Conservation (phyloP, 352 stramenopile species). For the Pythium grandisporangium region DNA sequence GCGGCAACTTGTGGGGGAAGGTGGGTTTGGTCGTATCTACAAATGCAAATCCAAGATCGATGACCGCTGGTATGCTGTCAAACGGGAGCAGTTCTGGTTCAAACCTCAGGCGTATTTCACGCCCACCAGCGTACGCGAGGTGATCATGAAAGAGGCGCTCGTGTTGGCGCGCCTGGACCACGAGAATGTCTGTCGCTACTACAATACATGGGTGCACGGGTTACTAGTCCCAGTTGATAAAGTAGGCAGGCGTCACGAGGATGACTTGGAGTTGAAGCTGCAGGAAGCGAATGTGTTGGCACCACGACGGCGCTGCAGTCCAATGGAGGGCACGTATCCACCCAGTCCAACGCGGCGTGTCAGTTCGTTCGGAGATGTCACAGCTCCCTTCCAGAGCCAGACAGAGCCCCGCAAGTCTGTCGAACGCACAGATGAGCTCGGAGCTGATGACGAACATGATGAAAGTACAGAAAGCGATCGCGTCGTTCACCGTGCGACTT, state of each 20-base stretch:
- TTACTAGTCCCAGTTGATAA: slow-evolving; percentile 53
- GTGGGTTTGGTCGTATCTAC: slow-evolving; percentile 71
- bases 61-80: slow-evolving; percentile 69
- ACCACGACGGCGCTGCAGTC: too few relatives aligned
- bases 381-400: too few relatives aligned
- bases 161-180: slow-evolving; percentile 89
- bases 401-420: too few relatives aligned
- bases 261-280: background rate
- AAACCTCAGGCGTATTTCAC: slow-evolving; percentile 77
- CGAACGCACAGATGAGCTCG: too few relatives aligned
- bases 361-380: background rate
- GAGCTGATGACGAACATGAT: too few relatives aligned
- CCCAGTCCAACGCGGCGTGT: background rate
- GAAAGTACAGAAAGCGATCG: background rate
- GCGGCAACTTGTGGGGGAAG: slow-evolving; percentile 56
- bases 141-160: slow-evolving; percentile 90
- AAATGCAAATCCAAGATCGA: slow-evolving; percentile 69
- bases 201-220: slow-evolving; percentile 71
- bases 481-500: too few relatives aligned
- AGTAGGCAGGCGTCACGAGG: slow-evolving; percentile 16
- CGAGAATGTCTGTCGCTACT: slow-evolving; percentile 94
- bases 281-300: too few relatives aligned
- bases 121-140: slow-evolving; percentile 74
- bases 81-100: slow-evolving; percentile 79
- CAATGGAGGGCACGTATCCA: too few relatives aligned